Evolutionary conservation across 306 rosid genomes (phyloP).

Genomic region (Quercus alba): DNA sequence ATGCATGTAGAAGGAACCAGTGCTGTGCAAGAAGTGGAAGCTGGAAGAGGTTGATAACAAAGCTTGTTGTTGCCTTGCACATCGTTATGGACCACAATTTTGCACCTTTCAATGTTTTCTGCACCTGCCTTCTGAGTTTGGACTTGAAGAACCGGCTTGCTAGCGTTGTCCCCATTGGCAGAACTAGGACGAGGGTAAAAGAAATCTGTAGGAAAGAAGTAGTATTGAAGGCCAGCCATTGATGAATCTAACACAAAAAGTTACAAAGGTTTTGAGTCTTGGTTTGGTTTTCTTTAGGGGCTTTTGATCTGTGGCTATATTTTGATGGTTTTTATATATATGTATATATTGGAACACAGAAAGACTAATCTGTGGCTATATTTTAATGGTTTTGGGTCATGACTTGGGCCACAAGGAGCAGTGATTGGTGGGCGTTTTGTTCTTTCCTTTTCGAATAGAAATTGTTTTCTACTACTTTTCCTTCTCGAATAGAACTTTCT

Average conservation of each 20-base stretch:
- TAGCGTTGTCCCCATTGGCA: background rate
- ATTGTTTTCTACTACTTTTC: too few relatives aligned
- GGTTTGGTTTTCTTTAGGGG: background rate
- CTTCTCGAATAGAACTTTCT: too few relatives aligned
- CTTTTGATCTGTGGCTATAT: background rate
- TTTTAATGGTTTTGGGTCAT: background rate
- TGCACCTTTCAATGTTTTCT: background rate
- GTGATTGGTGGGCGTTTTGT: background rate
- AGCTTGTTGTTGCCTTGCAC: background rate
- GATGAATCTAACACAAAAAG: background rate
- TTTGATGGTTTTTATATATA: too few relatives aligned
- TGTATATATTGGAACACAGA: too few relatives aligned
- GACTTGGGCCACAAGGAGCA: background rate
- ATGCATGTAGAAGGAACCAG: background rate
- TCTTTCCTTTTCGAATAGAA: too few relatives aligned
- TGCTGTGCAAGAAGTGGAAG: background rate
- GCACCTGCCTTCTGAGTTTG: background rate
- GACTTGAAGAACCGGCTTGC: background rate
- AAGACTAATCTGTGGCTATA: background rate
- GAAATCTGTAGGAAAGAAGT: conserved; percentile 2
- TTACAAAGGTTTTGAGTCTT: too few relatives aligned
- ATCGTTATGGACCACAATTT: background rate
- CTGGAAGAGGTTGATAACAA: background rate
- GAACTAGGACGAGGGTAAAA: background rate
- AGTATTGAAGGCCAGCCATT: background rate